Conservation (phyloP, 2,329 filamentous ascomycete genomes). For the Clonostachys solani region DNA sequence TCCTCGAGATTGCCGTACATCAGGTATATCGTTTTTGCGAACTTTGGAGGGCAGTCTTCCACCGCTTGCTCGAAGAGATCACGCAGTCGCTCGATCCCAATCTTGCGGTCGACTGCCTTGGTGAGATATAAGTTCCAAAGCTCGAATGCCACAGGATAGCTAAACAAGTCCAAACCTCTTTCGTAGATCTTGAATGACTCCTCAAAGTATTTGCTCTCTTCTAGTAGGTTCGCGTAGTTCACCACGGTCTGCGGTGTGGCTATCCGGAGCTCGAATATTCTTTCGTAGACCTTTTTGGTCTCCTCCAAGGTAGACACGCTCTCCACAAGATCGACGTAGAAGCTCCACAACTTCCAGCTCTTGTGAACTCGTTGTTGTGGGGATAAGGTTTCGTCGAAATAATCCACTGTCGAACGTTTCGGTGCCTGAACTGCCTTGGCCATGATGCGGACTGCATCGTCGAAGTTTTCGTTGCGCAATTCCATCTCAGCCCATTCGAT, state of each 20-base stretch:
- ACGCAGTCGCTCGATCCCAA: constrained; percentile 87
- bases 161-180: constrained; percentile 94
- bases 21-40: constrained; percentile 91
- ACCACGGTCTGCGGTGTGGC: constrained; percentile 97
- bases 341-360: constrained; percentile 99
- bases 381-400: constrained; percentile 91
- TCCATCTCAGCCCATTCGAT: constrained; percentile 99
- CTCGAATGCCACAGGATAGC: constrained; percentile 96
- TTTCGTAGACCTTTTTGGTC: constrained; percentile 90
- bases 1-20: constrained; percentile 99
- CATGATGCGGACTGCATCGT: constrained; percentile 93
- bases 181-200: constrained; percentile 98
- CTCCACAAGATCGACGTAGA: constrained; percentile 97
- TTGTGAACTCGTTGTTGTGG: constrained; percentile 97
- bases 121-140: constrained; percentile 98
- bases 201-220: constrained; percentile 93
- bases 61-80: constrained; percentile 97
- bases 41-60: constrained; percentile 90
- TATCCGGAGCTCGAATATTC: constrained; percentile 96
- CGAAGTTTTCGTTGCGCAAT: constrained; percentile 90
- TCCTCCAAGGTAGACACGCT: constrained; percentile 89
- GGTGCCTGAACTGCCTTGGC: constrained; percentile 95
- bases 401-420: constrained; percentile 96
- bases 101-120: constrained; percentile 94
- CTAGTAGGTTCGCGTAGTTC: constrained; percentile 94